Evolutionary conservation across 2,329 filamentous ascomycete genomes (phyloP), one percentile per base, ranked within the genome.

Genomic region (Cercospora berteroae): DNA sequence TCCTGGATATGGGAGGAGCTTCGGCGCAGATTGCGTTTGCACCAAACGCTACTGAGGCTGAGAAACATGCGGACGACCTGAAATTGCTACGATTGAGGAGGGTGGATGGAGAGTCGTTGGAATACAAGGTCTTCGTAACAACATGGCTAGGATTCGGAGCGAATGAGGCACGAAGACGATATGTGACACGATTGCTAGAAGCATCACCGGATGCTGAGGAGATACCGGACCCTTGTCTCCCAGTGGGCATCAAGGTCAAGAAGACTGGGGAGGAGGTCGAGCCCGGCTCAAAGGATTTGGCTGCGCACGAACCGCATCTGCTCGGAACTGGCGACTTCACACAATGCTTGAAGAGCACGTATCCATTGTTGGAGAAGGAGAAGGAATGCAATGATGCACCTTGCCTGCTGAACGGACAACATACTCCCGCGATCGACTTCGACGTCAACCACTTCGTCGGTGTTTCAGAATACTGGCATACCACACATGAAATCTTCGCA

Each of bases 141-240:
- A 97, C 95, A 0, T 99, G 95, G 95, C 85, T 99, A 5, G 94
- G 94, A 0, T 99, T 97, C 76, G 95, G 95, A n/a, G 94, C 96
- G 31, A 95, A 97, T 71, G 90, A 97, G 81, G 95, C 96, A 4
- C 88, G 95, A 57, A 85, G 90, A 72, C 87, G 94, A 65, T 99
- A 96, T 74, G 83, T 98, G n/a, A 85, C 93, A 68, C 84, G 86
- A 4, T 80, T 99, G n/a, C 79, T 90, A 65, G 87, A 91, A 36
- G 85, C 88, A 1, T 90, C 89, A 70, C 83, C 84, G 9, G 83
- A 84, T 5, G 81, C 84, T 5, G 91, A 95, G 72, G 92, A 96
- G 73, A 82, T 97, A 0, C 92, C 93, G 0, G 96, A 99, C 77
- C 95, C 96, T 1, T 99, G 95, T 80, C 82, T 99, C 70, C 95